Evolutionary conservation across 441 rosid genomes (phyloP).

Genomic region (Erodium moschatum): DNA sequence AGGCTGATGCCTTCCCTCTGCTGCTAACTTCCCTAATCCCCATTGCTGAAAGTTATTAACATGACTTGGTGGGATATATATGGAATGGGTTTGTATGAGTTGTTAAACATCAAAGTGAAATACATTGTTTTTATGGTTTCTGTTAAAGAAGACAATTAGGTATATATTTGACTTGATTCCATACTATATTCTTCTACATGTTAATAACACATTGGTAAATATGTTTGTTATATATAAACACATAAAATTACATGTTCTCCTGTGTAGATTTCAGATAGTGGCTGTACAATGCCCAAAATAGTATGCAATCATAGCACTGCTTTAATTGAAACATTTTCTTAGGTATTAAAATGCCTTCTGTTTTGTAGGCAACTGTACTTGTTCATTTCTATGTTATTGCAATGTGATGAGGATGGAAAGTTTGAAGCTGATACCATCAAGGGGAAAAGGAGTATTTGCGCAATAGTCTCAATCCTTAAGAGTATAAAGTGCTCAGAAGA

Average conservation of each 20-base stretch:
- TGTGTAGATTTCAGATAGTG: background rate
- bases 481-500: constrained; percentile 79
- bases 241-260: background rate
- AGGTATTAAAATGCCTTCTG: constrained; percentile 7
- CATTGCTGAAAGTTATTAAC: background rate
- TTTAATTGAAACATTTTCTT: background rate
- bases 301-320: background rate
- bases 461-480: constrained; percentile 46
- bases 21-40: background rate
- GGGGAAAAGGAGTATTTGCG: constrained; percentile 55
- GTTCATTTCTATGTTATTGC: constrained; percentile 57
- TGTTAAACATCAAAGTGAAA: background rate
- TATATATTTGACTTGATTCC: background rate
- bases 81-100: background rate
- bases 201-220: background rate
- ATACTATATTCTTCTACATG: background rate
- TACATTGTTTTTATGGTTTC: background rate
- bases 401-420: constrained; percentile 79
- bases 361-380: constrained; percentile 71
- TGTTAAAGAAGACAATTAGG: background rate
- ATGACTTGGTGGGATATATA: background rate
- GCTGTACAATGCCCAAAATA: background rate
- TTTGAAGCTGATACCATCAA: constrained; percentile 48
- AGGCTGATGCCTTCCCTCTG: background rate
- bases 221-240: background rate